Evolutionary conservation across 768 basidiomycete species (phyloP), one percentile per base, ranked within the genome.

Genomic region (Lentinus tigrinus): DNA sequence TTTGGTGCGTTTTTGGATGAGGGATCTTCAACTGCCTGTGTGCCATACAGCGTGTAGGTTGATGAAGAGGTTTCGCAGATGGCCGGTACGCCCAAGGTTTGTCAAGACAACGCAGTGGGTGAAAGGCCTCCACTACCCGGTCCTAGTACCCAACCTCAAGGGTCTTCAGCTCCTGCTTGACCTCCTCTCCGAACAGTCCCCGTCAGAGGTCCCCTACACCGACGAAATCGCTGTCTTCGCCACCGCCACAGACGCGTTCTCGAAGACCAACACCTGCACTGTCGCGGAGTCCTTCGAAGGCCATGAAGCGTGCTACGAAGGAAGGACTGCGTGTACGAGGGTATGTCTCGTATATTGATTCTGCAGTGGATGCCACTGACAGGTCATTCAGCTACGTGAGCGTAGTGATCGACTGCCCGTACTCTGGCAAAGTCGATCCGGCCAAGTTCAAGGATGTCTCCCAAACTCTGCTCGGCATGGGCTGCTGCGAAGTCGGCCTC

Each of bases 171-270:
- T 81, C 27, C 80, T 95, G 49, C 68, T 91, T 26, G 66, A 74
- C 2, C 73, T 93, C 11, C 81, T 93, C 49, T 69, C 75, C 1
- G 17, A 58, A 37, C 58, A 63, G 17, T 38, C 63, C 61, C 13
- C 60, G 57, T 61, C 74, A 10, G 60, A 61, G 27, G 76, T 81
- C 3, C 82, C 83, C 0, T 77, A 85, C 4, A 84, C 91, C 0
- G 83, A 91, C 67, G 95, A 97, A 68, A 85, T 98, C 26, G 84
- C 94, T 7, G 82, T 98, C 54, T 96, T 98, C 72, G 87, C 91
- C 17, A 88, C 92, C 0, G 91, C 94, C 0, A 90, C 94, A 0
- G 93, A 98, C 63, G 82, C 83, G 0, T 98, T 98, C 72, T 84
- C 85, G 8, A 79, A 81, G 48, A 92, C 92, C 8, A 98, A 97